Evolutionary conservation across 371 early-diverging fungal species (phyloP), one percentile per base, ranked within the genome.

Genomic region (Apophysomyces variabilis): DNA sequence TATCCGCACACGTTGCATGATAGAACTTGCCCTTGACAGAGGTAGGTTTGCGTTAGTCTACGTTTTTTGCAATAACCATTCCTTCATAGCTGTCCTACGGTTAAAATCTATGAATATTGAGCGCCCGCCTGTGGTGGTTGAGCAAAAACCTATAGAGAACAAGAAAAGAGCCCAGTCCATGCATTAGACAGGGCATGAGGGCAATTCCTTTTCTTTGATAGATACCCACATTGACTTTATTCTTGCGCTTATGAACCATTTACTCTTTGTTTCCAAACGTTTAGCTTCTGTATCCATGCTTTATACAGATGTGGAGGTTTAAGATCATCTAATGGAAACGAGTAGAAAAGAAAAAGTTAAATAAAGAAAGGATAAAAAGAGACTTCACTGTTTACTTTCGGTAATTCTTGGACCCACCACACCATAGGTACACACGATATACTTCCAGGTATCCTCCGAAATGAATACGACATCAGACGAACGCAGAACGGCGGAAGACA

Each of bases 1-100:
- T 72, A 92, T 94, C 62, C 75, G 80, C 38, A 86, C 89, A 60
- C 75, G 95, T n/a, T 88, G 88, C 54, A 84, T 79, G 74, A 85
- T 94, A 65, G 95, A 95, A 70, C 66, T 92, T 13, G 90, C 88
- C 12, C 68, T 95, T n/a, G 89, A 93, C 61, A 68, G 78, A 69
- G 85, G 80, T 75, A 68, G 57, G 61, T 38, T 3, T 26, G 6
- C 4, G n/a, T 21, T 14, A 1, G 11, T 16, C 7, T 45, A 39
- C 7, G 26, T 14, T 26, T 8, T 13, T 1, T 37, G 9, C 21
- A 60, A 26, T 38, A 5, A 38, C 21, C 43, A 26, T 57, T 36
- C 38, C 21, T 41, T 5, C 59, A 13, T 72, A 80, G 82, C 78
- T 43, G 71, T 81, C 1, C 70, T 78, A 16, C 69, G 73, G 16